Conservation (phyloP, 192 early-diverging fungal species). For the Piromyces finnis region DNA sequence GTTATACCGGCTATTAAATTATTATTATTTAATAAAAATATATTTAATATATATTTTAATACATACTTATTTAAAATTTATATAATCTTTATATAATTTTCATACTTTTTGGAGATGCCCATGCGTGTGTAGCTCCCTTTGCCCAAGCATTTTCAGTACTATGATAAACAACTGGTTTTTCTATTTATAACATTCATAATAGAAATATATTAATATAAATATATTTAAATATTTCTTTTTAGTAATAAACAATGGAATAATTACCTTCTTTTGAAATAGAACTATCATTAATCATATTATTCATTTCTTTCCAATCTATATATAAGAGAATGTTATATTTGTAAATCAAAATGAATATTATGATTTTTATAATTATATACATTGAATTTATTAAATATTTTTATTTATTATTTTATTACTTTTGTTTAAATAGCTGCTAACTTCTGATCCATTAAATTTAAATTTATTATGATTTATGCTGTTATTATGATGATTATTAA, state of each 20-base stretch:
- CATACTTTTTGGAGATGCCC: neutral
- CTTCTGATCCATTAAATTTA: neutral
- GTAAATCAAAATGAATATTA: too few relatives aligned
- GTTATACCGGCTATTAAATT: neutral
- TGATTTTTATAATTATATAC: too few relatives aligned
- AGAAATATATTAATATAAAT: too few relatives aligned
- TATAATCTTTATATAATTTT: too few relatives aligned
- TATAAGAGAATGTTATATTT: too few relatives aligned
- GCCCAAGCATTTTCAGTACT: neutral
- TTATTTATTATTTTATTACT: neutral
- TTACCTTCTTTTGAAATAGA: neutral
- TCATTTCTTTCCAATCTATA: neutral
- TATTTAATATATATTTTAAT: too few relatives aligned
- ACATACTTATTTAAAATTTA: too few relatives aligned
- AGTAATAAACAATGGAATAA: too few relatives aligned
- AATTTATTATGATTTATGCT: neutral
- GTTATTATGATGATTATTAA: neutral
- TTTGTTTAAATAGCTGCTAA: neutral
- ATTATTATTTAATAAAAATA: too few relatives aligned
- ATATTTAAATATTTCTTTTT: too few relatives aligned
- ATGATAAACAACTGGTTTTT: neutral
- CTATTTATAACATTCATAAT: too few relatives aligned
- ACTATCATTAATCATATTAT: neutral
- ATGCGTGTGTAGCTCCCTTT: neutral
- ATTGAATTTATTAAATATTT: too few relatives aligned